Base-by-base conservation (phyloP, 371 early-diverging fungal species). In the Lichtheimia ornata region DNA sequence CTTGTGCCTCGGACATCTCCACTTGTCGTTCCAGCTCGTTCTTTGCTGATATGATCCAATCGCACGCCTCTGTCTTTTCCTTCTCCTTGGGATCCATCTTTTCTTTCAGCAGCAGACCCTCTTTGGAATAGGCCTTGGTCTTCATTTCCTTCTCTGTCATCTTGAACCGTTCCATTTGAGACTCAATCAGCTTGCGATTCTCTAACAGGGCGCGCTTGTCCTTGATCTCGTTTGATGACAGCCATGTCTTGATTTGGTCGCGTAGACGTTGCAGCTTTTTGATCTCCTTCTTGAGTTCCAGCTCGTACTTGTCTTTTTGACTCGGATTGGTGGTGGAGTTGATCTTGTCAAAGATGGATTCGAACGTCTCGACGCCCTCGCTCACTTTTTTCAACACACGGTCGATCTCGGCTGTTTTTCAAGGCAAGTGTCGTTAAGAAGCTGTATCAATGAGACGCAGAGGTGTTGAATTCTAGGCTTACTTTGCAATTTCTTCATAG, bases 121-220 rank as follows among this genome's bases (percentile, higher is more conserved):
- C 98, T 73, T 95, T 92, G 13, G 97, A 96, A 69, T 86, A 98
- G 3, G 97, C 96, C 73, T 98, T 98, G 55, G 96, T 96, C 76
- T 98, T 98, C 85, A 98, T 94, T 73, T 97, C 98, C 70, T 94
- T 94, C 73, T 98, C 98, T 50, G 87, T 84, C 5, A 94, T 95
- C 81, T 98, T 98, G 83, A 98, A 98, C 66, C 86, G 84, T 69
- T 98, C 98, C 98, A 98, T 98, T 87, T 96, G 95, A 86, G 90
- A 76, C 71, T 98, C 98, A 63, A 98, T 97, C 18, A 94, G 85
- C 66, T 92, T 91, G 65, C 97, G 83, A 62, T 93, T 93, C 13
- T 97, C 95, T 50, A 89, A 60, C 58, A 98, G 79, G 14, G 87
- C 84, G 50, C 87, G 83, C 76, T 98, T 98, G 78, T 97, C 97